Conservation (phyloP, 768 basidiomycete species). For the Myochromella boudieri region DNA sequence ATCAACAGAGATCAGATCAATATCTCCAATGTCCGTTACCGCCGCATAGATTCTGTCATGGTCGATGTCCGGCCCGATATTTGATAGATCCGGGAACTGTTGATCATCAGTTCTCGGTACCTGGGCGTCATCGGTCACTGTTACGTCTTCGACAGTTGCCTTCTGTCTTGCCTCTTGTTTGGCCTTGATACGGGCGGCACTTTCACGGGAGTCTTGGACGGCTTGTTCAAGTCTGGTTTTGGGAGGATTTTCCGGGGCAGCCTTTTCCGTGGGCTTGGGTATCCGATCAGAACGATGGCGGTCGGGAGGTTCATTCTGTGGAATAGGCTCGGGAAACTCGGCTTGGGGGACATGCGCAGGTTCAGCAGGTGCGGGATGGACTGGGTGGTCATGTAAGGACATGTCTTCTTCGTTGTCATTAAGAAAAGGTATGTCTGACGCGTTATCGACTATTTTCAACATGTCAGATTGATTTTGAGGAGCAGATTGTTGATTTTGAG, state of each 20-base stretch:
- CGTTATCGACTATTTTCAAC: not conserved
- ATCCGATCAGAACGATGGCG: not conserved
- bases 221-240: not conserved
- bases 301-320: not conserved
- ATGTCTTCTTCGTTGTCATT: not conserved
- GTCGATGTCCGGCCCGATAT: not conserved
- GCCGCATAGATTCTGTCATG: not conserved
- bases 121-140: not conserved
- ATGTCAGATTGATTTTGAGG: not conserved
- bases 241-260: not conserved
- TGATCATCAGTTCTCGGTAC: not conserved
- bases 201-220: slow-evolving; percentile 1
- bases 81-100: too few relatives aligned
- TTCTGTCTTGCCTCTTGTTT: not conserved
- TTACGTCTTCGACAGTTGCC: not conserved
- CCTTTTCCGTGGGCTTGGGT: not conserved
- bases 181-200: slow-evolving; percentile 3
- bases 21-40: not conserved
- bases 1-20: not conserved
- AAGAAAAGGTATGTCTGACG: not conserved
- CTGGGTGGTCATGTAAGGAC: not conserved
- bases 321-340: not conserved
- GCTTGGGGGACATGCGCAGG: not conserved
- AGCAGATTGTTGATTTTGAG: not conserved
- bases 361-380: not conserved